Conservation (phyloP, 192 early-diverging fungal genomes). For the Coemansia sp. region DNA sequence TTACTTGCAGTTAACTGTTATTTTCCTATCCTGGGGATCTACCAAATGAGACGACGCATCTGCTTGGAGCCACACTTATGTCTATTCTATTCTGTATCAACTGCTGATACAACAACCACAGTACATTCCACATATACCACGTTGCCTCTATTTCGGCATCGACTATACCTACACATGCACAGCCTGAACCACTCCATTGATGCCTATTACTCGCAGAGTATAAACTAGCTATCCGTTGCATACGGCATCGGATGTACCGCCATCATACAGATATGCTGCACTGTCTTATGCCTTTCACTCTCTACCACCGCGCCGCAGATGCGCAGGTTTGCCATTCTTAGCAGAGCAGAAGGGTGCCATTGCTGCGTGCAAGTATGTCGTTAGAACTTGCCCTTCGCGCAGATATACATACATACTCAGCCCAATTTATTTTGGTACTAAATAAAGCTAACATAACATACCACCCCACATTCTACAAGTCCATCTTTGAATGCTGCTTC, state of each 20-base stretch:
- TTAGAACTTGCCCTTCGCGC: background rate
- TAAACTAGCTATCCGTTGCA: no score
- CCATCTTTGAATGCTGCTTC: background rate
- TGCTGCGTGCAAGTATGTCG: background rate
- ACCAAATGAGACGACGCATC: no score
- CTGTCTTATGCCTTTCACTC: background rate
- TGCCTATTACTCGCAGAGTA: no score
- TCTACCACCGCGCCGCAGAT: background rate
- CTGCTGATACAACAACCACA: no score
- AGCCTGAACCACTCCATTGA: no score
- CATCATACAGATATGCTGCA: background rate
- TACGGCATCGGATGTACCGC: no score
- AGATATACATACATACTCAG: background rate
- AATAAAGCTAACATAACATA: constrained; percentile 4
- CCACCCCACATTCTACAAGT: background rate
- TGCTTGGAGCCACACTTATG: background rate
- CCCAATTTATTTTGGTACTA: constrained; percentile 4
- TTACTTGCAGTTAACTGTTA: no score
- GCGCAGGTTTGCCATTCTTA: background rate
- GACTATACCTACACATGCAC: no score
- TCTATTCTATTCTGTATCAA: background rate
- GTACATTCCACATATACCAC: no score
- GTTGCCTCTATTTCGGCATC: no score
- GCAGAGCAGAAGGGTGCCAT: background rate
- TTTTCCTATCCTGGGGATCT: no score